Base-by-base conservation (phyloP, 2,329 filamentous ascomycete genomes). In the Ophiostoma pallidulum region DNA sequence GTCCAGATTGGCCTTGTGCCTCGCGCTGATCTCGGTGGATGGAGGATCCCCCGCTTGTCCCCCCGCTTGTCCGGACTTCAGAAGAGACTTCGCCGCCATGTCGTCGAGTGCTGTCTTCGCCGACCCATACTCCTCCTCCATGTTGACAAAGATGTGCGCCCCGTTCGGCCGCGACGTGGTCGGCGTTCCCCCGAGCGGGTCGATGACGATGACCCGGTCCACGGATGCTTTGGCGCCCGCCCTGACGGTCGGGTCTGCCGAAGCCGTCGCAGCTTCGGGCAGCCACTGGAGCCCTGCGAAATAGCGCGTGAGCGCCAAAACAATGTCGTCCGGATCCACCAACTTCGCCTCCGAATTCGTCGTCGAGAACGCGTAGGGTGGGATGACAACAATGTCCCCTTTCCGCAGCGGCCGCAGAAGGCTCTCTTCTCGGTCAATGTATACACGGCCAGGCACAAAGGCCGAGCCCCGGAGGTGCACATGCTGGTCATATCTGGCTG, bases 191-290 rank as follows among this genome's bases (percentile, higher is more conserved):
- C 92, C 92, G 0, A 89, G 67, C 0, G 86, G 82, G 62, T 98
- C 92, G 7, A 98, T 73, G 24, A 98, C 70, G 52, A 98, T 94
- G 36, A 98, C 73, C 31, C 91, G 78, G 60, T 97, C 91, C 6
- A 98, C 67, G 0, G 77, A 75, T 1, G 82, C 75, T 26, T 74
- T 16, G 9, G 49, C 16, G 6, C 22, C 13, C 9, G 28, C 16
- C 7, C n/a, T 72, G 47, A 40, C n/a, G 7, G 35, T 45, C 73
- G 70, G 8, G 33, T 50, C 40, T 26, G 45, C 29, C 8, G 41
- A 13, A 50, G 24, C 18, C 14, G 59, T 55, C 7, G 74, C 22
- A 18, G 31, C 16, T 6, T 22, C 20, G 16, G 19, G 14, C 16
- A 12, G 28, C 10, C 7, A 37, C 26, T 14, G 33, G 2, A 3